These are phyloP conservation scores for Dipodascus albidus DNA, from an alignment of 805 yeast species.

Conservation along the genomic window DNA sequence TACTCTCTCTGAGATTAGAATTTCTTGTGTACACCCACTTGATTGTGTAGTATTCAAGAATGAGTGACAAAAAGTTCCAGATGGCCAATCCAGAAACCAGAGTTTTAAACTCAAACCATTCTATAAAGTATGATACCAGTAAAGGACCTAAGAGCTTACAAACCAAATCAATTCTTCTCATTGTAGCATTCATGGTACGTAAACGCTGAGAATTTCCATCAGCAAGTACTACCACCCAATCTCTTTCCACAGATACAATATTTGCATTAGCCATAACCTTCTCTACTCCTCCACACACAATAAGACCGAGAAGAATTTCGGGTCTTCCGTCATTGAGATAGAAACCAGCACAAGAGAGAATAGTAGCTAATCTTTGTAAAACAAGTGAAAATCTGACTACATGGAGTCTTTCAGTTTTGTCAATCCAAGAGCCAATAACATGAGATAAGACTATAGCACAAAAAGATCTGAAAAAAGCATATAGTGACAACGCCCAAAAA, in stretches of 20 bases:
- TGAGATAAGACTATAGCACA: constrained; percentile 23
- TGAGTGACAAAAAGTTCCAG: constrained; percentile 22
- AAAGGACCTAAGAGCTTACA: constrained; percentile 31
- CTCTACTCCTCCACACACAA: constrained; percentile 27
- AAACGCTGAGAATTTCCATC: constrained; percentile 18
- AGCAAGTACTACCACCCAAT: constrained; percentile 31
- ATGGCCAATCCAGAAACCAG: constrained; percentile 22
- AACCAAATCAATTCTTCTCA: constrained; percentile 30
- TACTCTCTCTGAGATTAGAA: constrained; percentile 18
- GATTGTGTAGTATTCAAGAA: constrained; percentile 26
- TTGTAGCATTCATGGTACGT: constrained; percentile 23
- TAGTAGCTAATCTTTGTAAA: constrained; percentile 23
- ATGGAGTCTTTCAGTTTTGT: constrained; percentile 20
- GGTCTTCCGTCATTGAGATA: constrained; percentile 5
- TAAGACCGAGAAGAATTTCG: constrained; percentile 14
- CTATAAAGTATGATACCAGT: constrained; percentile 25
- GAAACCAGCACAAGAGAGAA: constrained; percentile 18
- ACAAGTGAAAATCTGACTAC: constrained; percentile 27
- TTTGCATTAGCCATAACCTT: constrained; percentile 26
- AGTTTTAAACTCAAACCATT: constrained; percentile 15
- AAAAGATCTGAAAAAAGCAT: constrained; percentile 24
- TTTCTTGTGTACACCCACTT: constrained; percentile 24
- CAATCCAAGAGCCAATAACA: constrained; percentile 23
- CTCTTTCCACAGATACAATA: constrained; percentile 30
- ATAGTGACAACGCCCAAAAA: constrained; percentile 27